Evolutionary conservation across 345 rosid species (phyloP), one percentile per base, ranked within the genome.

Genomic region (Angophora floribunda): DNA sequence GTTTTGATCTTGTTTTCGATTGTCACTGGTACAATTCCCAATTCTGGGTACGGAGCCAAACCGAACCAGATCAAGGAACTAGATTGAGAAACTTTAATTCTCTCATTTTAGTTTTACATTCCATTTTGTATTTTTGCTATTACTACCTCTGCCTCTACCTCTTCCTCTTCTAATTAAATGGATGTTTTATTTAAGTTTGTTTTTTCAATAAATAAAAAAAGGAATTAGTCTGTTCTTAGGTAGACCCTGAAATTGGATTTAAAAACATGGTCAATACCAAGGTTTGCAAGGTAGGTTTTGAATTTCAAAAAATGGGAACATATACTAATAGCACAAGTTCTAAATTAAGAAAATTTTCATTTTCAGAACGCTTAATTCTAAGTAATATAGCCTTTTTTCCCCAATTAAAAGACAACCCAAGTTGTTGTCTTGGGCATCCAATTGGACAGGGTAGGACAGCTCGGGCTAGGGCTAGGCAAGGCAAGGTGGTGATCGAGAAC

Each of bases 231-330:
- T 13, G 41, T 65, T 65, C 1, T 9, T 15, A 4, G 2, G 2
- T n/a, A 65, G 75, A 65, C 6, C 21, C 2, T 13, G 9, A 30
- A 7, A 65, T 1, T 2, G 6, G 4, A 65, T 32, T n/a, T 7
- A 7, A 9, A 0, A 0, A n/a, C 15, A 63, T 63, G 36, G 75
- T n/a, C 19, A 16, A 7, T n/a, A n/a, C n/a, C 3, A 2, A 4
- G 36, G 9, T 65, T 7, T 63, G 13, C 36, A n/a, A 63, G 21
- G 0, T 65, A 65, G 6, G 19, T n/a, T n/a, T 30, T 5, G 13
- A n/a, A 6, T n/a, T n/a, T 14, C 36, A 65, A 13, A 65, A 7
- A 14, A 0, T n/a, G 10, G 21, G 75, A 14, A 65, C 41, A 4
- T 36, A 4, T 36, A 4, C 41, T 36, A 36, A 36, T 36, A 36